Conservation (phyloP, 2,329 filamentous ascomycete genomes). For the Aspergillus sojae region DNA sequence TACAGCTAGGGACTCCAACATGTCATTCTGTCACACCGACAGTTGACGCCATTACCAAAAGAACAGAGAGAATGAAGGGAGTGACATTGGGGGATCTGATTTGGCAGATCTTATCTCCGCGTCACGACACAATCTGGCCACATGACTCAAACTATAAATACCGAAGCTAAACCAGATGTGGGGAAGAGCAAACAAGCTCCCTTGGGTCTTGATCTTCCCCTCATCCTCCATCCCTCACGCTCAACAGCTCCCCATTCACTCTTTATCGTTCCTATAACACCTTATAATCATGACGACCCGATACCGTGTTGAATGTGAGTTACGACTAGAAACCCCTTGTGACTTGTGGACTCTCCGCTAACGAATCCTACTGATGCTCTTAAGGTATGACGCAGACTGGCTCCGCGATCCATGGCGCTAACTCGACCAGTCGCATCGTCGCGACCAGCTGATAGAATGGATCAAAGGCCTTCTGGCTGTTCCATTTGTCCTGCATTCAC, state of each 20-base stretch:
- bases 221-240: background rate
- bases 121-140: background rate
- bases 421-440: constrained; percentile 70
- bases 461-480: constrained; percentile 93
- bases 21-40: background rate
- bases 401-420: background rate
- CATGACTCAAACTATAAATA: background rate
- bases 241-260: background rate
- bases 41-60: background rate
- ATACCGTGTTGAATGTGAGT: constrained; percentile 71
- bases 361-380: constrained; percentile 58
- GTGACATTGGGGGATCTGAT: background rate
- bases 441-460: constrained; percentile 94
- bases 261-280: background rate
- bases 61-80: constrained; percentile 4
- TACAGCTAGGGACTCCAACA: background rate
- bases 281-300: constrained; percentile 46
- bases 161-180: constrained; percentile 1
- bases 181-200: background rate
- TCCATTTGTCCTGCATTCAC: constrained; percentile 93
- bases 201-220: background rate
- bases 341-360: constrained; percentile 8
- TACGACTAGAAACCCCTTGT: background rate
- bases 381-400: constrained; percentile 50
- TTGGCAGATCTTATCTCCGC: background rate